Percentiles rank a stretch among this genome's conserved stretches.
Evolutionary conservation across 2,329 filamentous ascomycete genomes (phyloP).

Genomic region (Fusarium sp.): DNA sequence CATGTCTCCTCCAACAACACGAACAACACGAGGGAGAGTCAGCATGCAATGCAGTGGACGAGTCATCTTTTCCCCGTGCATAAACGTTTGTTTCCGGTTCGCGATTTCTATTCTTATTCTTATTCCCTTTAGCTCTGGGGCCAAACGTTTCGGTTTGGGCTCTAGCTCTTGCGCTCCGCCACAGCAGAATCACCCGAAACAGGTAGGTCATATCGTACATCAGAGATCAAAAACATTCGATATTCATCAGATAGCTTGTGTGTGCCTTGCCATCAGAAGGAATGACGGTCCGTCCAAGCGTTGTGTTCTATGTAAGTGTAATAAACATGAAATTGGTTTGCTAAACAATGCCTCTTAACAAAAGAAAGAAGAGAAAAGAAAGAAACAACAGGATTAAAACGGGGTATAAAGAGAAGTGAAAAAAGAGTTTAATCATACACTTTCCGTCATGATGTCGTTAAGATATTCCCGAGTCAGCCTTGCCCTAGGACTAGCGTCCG

Average conservation of each 20-base stretch:
- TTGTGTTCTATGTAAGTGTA: slow-evolving; percentile 29
- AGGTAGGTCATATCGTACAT: slow-evolving; percentile 19
- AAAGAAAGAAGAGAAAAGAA: not conserved
- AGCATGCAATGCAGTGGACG: not conserved
- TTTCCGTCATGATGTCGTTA: slow-evolving; percentile 30
- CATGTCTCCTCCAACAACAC: not conserved
- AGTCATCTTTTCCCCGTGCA: not conserved
- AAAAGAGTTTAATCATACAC: slow-evolving; percentile 19
- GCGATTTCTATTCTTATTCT: not conserved
- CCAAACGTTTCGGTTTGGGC: not conserved
- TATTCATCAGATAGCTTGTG: slow-evolving; percentile 7
- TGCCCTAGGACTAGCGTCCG: slow-evolving; percentile 18
- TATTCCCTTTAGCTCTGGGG: not conserved
- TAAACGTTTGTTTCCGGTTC: not conserved
- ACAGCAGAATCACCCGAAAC: slow-evolving; percentile 22
- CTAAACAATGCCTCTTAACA: slow-evolving; percentile 6
- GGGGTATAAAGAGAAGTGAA: slow-evolving; percentile 23
- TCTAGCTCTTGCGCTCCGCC: slow-evolving; percentile 25
- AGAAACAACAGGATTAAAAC: slow-evolving; percentile 14
- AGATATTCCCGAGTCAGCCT: slow-evolving; percentile 17
- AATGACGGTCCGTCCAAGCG: not conserved
- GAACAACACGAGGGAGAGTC: not conserved
- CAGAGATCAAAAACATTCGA: slow-evolving; percentile 25
- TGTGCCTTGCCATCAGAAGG: slow-evolving; percentile 9
- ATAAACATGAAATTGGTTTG: not conserved